Conservation (phyloP, 768 basidiomycete species). For the Mycena crocata region DNA sequence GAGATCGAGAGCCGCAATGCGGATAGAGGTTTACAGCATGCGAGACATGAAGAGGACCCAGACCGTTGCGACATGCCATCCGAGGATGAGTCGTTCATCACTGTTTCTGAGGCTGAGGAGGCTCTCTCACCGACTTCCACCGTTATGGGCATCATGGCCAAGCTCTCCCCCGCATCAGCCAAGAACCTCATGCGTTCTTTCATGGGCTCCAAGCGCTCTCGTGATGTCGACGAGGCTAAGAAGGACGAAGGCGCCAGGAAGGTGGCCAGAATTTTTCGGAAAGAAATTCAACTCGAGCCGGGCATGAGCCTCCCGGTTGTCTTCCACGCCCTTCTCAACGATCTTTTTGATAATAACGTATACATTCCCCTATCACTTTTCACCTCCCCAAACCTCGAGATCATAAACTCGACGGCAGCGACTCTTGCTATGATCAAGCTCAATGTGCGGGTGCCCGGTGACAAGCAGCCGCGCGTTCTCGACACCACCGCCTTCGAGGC, state of each 20-base stretch:
- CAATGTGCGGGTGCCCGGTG: background rate
- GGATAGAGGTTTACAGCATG: no score
- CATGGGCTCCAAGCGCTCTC: background rate
- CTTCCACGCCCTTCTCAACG: background rate
- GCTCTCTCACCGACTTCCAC: no score
- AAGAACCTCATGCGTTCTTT: background rate
- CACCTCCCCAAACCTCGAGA: background rate
- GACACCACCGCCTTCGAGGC: background rate
- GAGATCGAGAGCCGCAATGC: no score
- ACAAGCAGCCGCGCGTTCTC: background rate
- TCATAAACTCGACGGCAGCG: background rate
- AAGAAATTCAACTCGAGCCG: background rate
- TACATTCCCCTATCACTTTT: conserved; percentile 11
- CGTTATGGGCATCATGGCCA: background rate
- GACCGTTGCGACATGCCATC: no score
- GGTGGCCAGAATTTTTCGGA: background rate
- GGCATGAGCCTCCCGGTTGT: background rate
- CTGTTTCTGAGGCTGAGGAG: no score
- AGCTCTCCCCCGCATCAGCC: background rate
- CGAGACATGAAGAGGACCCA: no score
- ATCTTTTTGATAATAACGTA: background rate
- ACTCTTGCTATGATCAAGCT: background rate
- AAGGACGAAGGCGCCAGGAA: background rate
- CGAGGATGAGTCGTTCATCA: no score
- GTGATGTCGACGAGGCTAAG: background rate